These are phyloP conservation scores for Kurtzmaniella fragi DNA, from an alignment of 805 yeast genomes.

Conservation along the genomic window DNA sequence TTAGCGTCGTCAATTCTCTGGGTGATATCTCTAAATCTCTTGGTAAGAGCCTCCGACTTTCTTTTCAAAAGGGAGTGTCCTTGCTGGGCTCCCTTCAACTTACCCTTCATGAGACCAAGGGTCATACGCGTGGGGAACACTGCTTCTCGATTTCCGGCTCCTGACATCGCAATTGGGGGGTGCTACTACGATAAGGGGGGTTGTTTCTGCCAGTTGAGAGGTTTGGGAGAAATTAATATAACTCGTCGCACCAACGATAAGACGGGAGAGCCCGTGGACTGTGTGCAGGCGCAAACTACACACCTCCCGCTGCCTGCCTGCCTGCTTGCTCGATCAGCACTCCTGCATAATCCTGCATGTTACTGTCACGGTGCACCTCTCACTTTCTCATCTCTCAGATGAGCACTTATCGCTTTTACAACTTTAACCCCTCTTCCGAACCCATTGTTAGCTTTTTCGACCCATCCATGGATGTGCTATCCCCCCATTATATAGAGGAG, in stretches of 20 bases:
- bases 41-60: conserved; percentile 94
- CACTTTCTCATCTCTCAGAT: no score
- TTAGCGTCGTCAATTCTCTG: conserved; percentile 91
- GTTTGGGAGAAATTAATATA: background rate
- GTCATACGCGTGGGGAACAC: conserved; percentile 99
- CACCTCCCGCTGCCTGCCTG: no score
- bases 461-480: no score
- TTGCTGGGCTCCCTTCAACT: conserved; percentile 94
- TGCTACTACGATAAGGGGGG: background rate
- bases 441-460: no score
- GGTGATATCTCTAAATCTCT: conserved; percentile 93
- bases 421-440: no score
- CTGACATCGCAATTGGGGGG: conserved; percentile 43
- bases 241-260: background rate
- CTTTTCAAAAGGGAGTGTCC: conserved; percentile 92
- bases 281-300: background rate
- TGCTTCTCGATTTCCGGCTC: conserved; percentile 81
- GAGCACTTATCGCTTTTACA: no score
- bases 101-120: conserved; percentile 87
- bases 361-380: no score
- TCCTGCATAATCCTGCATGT: no score
- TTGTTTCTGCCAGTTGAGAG: background rate
- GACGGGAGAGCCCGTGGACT: background rate
- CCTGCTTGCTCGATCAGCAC: no score
- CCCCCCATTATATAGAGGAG: conserved; percentile 17